Percentiles rank a stretch among this genome's conserved stretches.
Evolutionary conservation across 176 grass and related monocot genomes (phyloP).

Genomic region (bread wheat (Triticum aestivum)): DNA sequence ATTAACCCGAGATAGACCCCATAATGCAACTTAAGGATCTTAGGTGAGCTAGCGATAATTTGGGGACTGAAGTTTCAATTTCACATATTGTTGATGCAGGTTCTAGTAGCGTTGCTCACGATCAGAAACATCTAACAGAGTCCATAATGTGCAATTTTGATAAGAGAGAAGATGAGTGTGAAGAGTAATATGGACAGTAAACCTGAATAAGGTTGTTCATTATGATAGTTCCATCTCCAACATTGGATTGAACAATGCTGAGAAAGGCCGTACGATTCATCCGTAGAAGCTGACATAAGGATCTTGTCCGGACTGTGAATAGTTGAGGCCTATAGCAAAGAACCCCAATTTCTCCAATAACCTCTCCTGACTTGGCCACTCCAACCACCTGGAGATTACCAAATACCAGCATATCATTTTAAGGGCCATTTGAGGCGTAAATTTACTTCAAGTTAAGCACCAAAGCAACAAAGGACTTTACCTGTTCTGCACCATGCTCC

Average conservation of each 20-base stretch:
- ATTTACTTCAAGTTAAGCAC: slow-evolving; percentile 11
- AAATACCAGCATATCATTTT: slow-evolving; percentile 27
- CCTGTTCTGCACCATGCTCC: slow-evolving; percentile 57
- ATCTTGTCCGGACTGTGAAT: slow-evolving; percentile 88
- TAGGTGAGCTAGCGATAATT: neutral
- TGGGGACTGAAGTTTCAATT: neutral
- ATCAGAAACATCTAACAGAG: neutral
- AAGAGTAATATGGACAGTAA: slow-evolving; percentile 11
- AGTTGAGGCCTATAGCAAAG: slow-evolving; percentile 95
- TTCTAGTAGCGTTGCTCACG: neutral
- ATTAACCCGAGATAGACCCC: neutral
- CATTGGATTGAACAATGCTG: slow-evolving; percentile 85
- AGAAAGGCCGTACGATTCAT: slow-evolving; percentile 84
- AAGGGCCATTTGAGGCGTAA: slow-evolving; percentile 26
- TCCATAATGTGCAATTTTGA: neutral
- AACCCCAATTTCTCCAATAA: slow-evolving; percentile 93
- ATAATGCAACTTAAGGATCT: slow-evolving; percentile 2
- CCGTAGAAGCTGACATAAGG: slow-evolving; percentile 83
- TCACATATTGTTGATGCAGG: neutral
- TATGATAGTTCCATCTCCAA: slow-evolving; percentile 88
- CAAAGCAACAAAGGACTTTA: slow-evolving; percentile 41
- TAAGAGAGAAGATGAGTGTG: neutral
- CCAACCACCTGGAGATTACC: slow-evolving; percentile 44
- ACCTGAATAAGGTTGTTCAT: slow-evolving; percentile 96
- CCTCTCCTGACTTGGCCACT: slow-evolving; percentile 63